phyloP scores from a whole-genome alignment of 2,329 filamentous ascomycete genomes.

The Aureobasidium leucospermi region DNA sequence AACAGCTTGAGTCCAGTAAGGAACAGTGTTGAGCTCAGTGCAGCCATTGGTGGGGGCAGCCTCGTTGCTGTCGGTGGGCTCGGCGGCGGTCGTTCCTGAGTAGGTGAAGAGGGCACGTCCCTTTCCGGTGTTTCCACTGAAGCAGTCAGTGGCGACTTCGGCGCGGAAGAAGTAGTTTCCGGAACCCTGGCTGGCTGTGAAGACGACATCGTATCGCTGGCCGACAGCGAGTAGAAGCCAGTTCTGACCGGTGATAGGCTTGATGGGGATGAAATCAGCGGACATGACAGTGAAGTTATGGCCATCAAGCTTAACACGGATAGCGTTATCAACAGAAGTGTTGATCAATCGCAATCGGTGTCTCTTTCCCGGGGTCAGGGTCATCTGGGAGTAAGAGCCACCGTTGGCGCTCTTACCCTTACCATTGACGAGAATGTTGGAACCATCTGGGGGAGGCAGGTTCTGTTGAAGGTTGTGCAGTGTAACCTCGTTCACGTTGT shows the following conservation, averaged over 20 bases:
- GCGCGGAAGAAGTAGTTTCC: slow-evolving; percentile 42
- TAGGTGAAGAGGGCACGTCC: slow-evolving; percentile 34
- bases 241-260: slow-evolving; percentile 17
- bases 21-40: slow-evolving; percentile 24
- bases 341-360: slow-evolving; percentile 42
- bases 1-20: slow-evolving; percentile 30
- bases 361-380: slow-evolving; percentile 30
- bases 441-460: slow-evolving; percentile 29
- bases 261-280: slow-evolving; percentile 31
- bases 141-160: slow-evolving; percentile 30
- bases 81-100: slow-evolving; percentile 16
- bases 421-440: slow-evolving; percentile 39
- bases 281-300: slow-evolving; percentile 30
- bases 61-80: slow-evolving; percentile 21
- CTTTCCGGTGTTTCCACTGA: slow-evolving; percentile 26
- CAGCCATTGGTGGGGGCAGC: slow-evolving; percentile 23
- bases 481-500: slow-evolving; percentile 24
- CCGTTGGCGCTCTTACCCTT: slow-evolving; percentile 29
- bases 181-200: slow-evolving; percentile 37
- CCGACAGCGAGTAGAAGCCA: slow-evolving; percentile 35
- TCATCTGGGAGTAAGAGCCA: slow-evolving; percentile 21
- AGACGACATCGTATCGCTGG: slow-evolving; percentile 42
- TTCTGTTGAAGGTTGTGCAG: slow-evolving; percentile 24
- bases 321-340: slow-evolving; percentile 37
- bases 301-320: slow-evolving; percentile 31